Base-by-base conservation (phyloP, 2,329 filamentous ascomycete genomes). In the Phialophora tarda region DNA sequence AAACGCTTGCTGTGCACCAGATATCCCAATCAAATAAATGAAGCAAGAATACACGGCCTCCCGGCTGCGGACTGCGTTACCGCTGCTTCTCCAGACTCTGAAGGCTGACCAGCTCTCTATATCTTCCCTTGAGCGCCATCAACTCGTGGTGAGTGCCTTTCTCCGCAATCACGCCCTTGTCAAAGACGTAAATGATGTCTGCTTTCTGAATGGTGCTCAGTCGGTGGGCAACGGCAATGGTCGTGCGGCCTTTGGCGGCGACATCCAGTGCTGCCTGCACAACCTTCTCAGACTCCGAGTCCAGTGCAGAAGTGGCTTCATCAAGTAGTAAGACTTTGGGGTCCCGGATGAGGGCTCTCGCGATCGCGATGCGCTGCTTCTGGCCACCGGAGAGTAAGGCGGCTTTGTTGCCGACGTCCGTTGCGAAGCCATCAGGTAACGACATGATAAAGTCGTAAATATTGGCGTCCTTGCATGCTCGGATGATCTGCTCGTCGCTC, bases 131-230 rank as follows among this genome's bases (percentile, higher is more conserved):
- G 21, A 73, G 41, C n/a, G 66, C 69, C 71, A 91, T 88, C 73
- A 94, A 76, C 75, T 92, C 90, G 0, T 81, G 74, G 75, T 98
- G 94, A 8, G 88, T 92, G 4, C 94, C 94, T 71, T 86, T 85
- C 81, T 98, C 94, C 1, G 96, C 91, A 51, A 98, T 87, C 66
- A 87, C 85, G 7, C 94, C 95, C 73, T 91, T 89, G 77, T 97
- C 93, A 76, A 98, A 95, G n/a, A 98, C 94, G 71, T 96, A 97
- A 73, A 98, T 98, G 57, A 94, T 82, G 75, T 98, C 94, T 0
- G 94, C 94, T 76, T 95, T 93, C 76, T 97, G 93, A 67, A 98
- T 97, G 0, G 95, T 97, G 74, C 89, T 92, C 5, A 99, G 82
- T 26, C 95, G 85, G 79, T 99, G 94, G 2, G 95, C 95, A 0